Evolutionary conservation across 2,329 filamentous ascomycete genomes (phyloP).

Genomic region (Trichophyton rubrum): DNA sequence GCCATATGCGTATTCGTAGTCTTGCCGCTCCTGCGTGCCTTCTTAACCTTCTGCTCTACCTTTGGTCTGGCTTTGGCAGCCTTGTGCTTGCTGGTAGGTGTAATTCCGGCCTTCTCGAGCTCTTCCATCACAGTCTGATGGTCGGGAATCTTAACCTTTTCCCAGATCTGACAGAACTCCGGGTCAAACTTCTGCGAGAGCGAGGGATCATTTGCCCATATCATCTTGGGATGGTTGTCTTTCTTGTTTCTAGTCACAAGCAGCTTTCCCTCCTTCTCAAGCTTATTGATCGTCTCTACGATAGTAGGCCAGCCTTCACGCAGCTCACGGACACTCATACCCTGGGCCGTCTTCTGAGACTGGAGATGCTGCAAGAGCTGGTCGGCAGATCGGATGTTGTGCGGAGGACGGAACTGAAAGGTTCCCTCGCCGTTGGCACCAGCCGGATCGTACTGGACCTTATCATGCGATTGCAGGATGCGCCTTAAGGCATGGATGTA

Average conservation of each 20-base stretch:
- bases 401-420: conserved; percentile 74
- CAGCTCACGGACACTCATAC: conserved; percentile 74
- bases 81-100: conserved; percentile 72
- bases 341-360: conserved; percentile 64
- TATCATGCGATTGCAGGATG: conserved; percentile 54
- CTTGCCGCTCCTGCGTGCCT: conserved; percentile 61
- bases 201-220: conserved; percentile 79
- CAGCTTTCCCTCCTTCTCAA: conserved; percentile 68
- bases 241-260: conserved; percentile 86
- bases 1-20: conserved; percentile 81
- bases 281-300: conserved; percentile 59
- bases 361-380: conserved; percentile 73
- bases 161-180: conserved; percentile 77
- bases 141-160: conserved; percentile 62
- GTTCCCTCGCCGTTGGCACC: conserved; percentile 56
- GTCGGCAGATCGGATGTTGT: conserved; percentile 66
- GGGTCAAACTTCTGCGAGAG: conserved; percentile 63
- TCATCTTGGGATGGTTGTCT: conserved; percentile 70
- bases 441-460: conserved; percentile 45
- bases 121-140: conserved; percentile 65
- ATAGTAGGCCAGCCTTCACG: conserved; percentile 93
- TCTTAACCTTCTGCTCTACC: conserved; percentile 56
- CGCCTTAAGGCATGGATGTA: conserved; percentile 52
- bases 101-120: conserved; percentile 64
- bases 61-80: conserved; percentile 46